phyloP scores from a whole-genome alignment of 2,329 filamentous ascomycete species.

The Colletotrichum cordylinicola region DNA sequence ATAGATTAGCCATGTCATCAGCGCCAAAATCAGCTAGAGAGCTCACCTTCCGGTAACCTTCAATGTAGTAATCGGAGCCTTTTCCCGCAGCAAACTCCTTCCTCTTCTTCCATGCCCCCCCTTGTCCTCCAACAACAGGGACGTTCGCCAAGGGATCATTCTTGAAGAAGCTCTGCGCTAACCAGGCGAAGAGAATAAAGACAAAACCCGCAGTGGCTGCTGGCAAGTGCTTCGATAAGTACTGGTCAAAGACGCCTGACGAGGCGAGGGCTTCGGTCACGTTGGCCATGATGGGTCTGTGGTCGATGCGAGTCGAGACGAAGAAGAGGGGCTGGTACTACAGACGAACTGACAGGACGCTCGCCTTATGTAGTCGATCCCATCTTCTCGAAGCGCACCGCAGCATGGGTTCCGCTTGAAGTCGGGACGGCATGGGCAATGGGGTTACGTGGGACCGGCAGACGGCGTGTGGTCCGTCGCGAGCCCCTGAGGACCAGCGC shows the following conservation, averaged over 20 bases:
- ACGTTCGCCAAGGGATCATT: slow-evolving; percentile 7
- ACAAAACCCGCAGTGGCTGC: neutral
- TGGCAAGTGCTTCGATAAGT: neutral
- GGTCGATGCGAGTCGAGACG: neutral
- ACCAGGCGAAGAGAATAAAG: neutral
- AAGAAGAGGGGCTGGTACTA: neutral
- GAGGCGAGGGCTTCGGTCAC: neutral
- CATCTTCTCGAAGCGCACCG: neutral
- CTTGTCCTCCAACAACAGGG: neutral
- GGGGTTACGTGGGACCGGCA: neutral
- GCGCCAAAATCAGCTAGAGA: neutral
- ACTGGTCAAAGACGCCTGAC: neutral
- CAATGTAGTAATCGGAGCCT: neutral
- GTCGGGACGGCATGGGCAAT: neutral
- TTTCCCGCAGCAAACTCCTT: neutral
- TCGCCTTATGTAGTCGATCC: neutral
- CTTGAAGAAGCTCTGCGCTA: slow-evolving; percentile 10
- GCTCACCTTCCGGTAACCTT: slow-evolving; percentile 7
- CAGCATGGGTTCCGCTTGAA: neutral
- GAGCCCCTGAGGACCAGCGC: neutral
- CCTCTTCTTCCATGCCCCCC: neutral
- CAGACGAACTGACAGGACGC: neutral
- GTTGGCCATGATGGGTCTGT: neutral
- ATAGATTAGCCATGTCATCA: neutral
- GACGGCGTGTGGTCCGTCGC: neutral